These are phyloP conservation scores for Verticillium albo-atrum DNA, from an alignment of 2,329 filamentous ascomycete genomes.

Conservation along the genomic window DNA sequence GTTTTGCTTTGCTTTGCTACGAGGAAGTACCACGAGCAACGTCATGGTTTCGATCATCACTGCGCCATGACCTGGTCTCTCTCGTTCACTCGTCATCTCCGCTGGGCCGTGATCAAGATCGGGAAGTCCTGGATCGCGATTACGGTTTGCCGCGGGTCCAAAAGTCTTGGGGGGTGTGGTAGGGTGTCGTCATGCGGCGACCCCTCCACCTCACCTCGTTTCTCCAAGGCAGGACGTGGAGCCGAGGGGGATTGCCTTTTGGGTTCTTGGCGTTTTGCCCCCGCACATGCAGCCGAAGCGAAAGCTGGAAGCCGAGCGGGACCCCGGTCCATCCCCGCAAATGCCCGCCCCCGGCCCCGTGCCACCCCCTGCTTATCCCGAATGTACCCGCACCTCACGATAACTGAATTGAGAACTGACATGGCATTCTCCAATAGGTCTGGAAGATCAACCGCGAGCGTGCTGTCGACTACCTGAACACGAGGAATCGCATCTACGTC, in stretches of 20 bases:
- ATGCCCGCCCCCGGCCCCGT: background rate
- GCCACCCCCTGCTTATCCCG: background rate
- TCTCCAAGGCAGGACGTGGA: background rate
- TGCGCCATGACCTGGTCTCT: background rate
- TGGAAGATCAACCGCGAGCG: conserved; percentile 99
- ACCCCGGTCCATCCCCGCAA: background rate
- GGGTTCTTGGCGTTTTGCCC: background rate
- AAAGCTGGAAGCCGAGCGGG: background rate
- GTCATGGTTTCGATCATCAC: background rate
- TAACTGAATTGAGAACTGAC: conserved; percentile 2
- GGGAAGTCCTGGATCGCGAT: background rate
- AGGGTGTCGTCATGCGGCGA: background rate
- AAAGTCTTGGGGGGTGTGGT: background rate
- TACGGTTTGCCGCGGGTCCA: background rate
- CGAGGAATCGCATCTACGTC: conserved; percentile 96
- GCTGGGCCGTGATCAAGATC: background rate
- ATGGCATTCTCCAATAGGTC: conserved; percentile 54
- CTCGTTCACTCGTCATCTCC: background rate
- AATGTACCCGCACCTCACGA: background rate
- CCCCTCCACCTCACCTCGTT: background rate
- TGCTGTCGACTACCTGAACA: conserved; percentile 98
- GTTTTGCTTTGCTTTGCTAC: background rate
- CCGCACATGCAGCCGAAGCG: background rate
- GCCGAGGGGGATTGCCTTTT: background rate
- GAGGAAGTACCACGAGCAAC: background rate